Percentiles rank a stretch among this genome's conserved stretches.
phyloP scores from a whole-genome alignment of 2,329 filamentous ascomycete species.

The Fusarium sp. region DNA sequence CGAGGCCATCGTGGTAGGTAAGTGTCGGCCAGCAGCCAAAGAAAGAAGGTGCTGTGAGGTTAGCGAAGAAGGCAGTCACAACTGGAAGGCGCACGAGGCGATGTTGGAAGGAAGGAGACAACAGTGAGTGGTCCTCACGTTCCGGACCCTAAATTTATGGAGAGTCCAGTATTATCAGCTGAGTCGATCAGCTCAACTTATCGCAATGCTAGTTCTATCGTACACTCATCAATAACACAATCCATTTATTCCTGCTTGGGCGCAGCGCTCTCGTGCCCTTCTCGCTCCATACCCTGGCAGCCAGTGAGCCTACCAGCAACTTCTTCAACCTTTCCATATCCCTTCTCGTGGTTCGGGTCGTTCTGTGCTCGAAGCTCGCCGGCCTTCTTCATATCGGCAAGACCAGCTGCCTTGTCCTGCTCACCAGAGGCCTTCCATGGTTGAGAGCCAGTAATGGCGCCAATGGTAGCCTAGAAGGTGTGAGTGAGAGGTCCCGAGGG shows the following conservation, averaged over 20 bases:
- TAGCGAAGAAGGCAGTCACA: neutral
- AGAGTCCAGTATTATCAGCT: neutral
- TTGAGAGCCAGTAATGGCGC: constrained; percentile 66
- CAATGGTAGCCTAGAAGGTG: constrained; percentile 61
- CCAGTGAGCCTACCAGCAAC: constrained; percentile 68
- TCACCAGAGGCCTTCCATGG: constrained; percentile 71
- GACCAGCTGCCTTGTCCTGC: constrained; percentile 68
- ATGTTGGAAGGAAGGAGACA: neutral
- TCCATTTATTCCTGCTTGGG: constrained; percentile 41
- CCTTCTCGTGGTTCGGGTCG: constrained; percentile 57
- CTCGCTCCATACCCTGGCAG: constrained; percentile 74
- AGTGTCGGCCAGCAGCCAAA: neutral
- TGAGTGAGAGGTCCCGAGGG: neutral
- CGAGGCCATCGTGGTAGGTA: neutral
- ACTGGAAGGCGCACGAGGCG: neutral
- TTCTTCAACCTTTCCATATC: constrained; percentile 71
- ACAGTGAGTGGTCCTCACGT: too few species aligned
- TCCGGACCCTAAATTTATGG: neutral
- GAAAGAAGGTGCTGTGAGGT: neutral
- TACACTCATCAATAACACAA: neutral
- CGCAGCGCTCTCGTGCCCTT: constrained; percentile 62
- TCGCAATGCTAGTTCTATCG: constrained; percentile 9
- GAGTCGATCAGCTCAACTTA: neutral
- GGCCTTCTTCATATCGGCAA: constrained; percentile 69
- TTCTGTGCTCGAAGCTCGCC: constrained; percentile 62